These are phyloP conservation scores for Boechera stricta DNA, from an alignment of 345 rosid genomes.

Conservation along the genomic window DNA sequence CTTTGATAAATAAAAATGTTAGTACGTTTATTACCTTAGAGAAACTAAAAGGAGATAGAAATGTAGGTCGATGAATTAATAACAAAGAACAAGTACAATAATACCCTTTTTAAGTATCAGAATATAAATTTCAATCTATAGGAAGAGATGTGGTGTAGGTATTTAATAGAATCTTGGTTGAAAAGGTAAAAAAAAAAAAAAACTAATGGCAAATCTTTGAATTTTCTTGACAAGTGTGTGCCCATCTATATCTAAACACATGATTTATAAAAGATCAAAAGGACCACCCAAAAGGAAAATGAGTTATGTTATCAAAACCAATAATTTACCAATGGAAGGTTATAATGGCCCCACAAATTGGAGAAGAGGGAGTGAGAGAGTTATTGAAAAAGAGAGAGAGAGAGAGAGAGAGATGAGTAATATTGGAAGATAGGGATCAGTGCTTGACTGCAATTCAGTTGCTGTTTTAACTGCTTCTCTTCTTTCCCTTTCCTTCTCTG, in stretches of 20 bases:
- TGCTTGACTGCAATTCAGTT: constrained; percentile 53
- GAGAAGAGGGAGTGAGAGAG: constrained; percentile 21
- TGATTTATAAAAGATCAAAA: constrained; percentile 31
- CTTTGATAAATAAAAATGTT: not conserved
- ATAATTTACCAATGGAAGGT: constrained; percentile 28
- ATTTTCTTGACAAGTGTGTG: constrained; percentile 36
- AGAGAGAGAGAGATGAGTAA: constrained; percentile 15
- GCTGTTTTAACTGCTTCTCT: constrained; percentile 52
- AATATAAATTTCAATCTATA: not conserved
- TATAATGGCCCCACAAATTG: constrained; percentile 36
- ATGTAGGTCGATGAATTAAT: not conserved
- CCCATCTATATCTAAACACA: constrained; percentile 42
- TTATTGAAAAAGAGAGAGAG: constrained; percentile 22
- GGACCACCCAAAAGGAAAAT: constrained; percentile 45
- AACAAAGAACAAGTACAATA: constrained; percentile 17
- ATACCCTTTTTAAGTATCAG: constrained; percentile 6
- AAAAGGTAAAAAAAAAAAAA: not conserved
- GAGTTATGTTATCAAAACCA: constrained; percentile 37
- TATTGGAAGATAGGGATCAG: constrained; percentile 45
- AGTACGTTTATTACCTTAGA: not conserved
- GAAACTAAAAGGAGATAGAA: not conserved
- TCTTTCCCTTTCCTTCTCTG: constrained; percentile 47
- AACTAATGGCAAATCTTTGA: constrained; percentile 30
- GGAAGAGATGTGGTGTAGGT: constrained; percentile 28
- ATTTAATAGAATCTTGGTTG: constrained; percentile 4